Base-by-base conservation (phyloP, 306 rosid species). In the Quercus rubra region DNA sequence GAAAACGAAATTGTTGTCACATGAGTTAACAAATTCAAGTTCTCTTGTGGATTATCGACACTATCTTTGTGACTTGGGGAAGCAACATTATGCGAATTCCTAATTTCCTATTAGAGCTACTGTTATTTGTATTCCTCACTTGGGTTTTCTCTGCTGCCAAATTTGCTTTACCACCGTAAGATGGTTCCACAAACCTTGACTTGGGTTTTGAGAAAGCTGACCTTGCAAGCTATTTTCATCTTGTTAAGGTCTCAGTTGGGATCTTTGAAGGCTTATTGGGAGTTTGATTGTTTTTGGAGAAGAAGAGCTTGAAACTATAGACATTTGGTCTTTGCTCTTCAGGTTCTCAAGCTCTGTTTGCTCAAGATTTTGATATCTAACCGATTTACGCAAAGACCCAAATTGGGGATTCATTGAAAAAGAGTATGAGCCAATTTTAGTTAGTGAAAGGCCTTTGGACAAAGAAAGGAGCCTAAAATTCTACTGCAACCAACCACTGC, bases 101-200 rank as follows among this genome's bases (percentile, higher is more conserved):
- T 73, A 25, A 27, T 51, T 20, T 82, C 64, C 73, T 73, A 25
- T 41, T 31, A 58, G 85, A 20, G 58, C 82, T 79, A 41, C 15
- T 81, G 1, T 67, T 63, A 49, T 23, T 76, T 13, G 76, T 49
- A 12, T 49, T 49, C 54, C 13, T 77, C 51, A 15, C 71, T 67
- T 35, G 75, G 33, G 77, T 38, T 62, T 31, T 88, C 70, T 74
- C 86, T 59, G 78, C 80, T 5, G 77, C 49, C 75, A 78, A 82
- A 43, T 6, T 82, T 3, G 80, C 51, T 35, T 70, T 83, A 62
- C 28, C 76, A 23, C 82, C 86, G 41, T 9, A 76, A 3, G 86
- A 79, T 1, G 95, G 87, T 70, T 92, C 97, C 38, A 86, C 81
- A 52, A 93, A 75, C 74, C 96, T 92, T 1, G 94, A 89, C 55